Base-by-base conservation (phyloP, 768 basidiomycete species). In the Kwoniella mangroviensis region DNA sequence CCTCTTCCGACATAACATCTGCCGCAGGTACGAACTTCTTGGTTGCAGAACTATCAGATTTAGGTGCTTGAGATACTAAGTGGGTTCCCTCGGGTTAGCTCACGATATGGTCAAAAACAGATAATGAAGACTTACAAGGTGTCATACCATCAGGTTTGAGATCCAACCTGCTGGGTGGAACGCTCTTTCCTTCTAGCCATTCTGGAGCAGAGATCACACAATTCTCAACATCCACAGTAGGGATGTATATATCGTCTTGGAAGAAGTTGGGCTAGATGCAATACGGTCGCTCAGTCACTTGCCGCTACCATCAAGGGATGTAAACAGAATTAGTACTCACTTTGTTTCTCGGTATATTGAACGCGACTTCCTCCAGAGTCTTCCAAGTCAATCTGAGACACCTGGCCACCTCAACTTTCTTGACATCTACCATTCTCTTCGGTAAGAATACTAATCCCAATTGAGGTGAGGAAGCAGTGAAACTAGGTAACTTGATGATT, bases 171-270 rank as follows among this genome's bases (percentile, higher is more conserved):
- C 40, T 40, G 1, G 66, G 67, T 7, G 51, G 59, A 1, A 9
- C 66, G 57, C 80, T 65, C 53, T 73, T 52, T 5, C 82, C 84
- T 0, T 4, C 67, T 9, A 80, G 42, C 81, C 83, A 85, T 10
- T 80, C 78, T 21, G 63, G 19, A 1, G 78, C 73, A 0, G 69
- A 49, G 7, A 68, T 58, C 0, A 70, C 26, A 4, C 79, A 64
- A 10, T 63, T 71, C 60, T 77, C 75, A 0, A 70, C 65, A 28
- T 83, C 81, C 13, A 73, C 49, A 4, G 84, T 84, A 3, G 72
- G 71, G 12, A 79, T 65, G 56, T 76, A 85, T 54, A 85, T 80
- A 65, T 85, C 84, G 69, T 85, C 81, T 63, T 84, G 84, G 81
- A 84, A 84, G 74, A 75, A 82, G 9, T 83, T 82, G 55, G 79